phyloP scores from a whole-genome alignment of 495 filamentous ascomycete species.

The Echria macrotheca region DNA sequence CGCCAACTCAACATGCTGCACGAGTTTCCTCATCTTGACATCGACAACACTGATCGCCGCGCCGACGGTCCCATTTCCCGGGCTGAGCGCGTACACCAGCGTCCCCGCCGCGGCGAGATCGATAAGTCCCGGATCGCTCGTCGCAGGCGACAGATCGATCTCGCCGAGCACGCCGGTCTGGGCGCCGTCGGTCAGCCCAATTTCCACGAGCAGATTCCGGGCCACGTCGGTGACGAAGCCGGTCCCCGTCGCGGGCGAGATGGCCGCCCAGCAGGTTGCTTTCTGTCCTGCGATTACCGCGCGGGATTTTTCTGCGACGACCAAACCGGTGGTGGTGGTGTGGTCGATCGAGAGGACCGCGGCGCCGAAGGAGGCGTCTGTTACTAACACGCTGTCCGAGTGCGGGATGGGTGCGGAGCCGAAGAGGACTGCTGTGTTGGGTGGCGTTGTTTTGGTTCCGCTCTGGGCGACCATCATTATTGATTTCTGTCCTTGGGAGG shows the following conservation, averaged over 20 bases:
- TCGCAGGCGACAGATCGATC: conserved; percentile 35
- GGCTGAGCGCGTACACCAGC: conserved; percentile 52
- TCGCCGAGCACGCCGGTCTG: conserved; percentile 35
- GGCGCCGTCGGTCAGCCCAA: conserved; percentile 37
- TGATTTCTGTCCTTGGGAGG: conserved; percentile 18
- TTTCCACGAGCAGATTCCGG: conserved; percentile 48
- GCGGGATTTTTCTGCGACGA: too few relatives aligned
- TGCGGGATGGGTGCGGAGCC: conserved; percentile 43
- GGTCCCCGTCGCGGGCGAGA: conserved; percentile 35
- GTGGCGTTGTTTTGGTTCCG: conserved; percentile 30
- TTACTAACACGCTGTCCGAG: conserved; percentile 40
- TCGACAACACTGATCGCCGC: conserved; percentile 44
- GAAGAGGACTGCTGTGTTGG: conserved; percentile 51
- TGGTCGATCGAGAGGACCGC: conserved; percentile 29
- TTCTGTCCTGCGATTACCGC: too few relatives aligned
- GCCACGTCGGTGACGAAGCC: conserved; percentile 52
- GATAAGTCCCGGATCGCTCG: conserved; percentile 47
- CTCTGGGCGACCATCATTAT: conserved; percentile 12
- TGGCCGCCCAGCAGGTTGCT: conserved; percentile 52
- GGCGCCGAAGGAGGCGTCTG: conserved; percentile 52
- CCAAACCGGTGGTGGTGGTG: conserved; percentile 14
- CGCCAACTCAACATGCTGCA: conserved; percentile 36
- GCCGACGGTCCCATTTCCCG: conserved; percentile 42
- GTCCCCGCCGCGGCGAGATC: conserved; percentile 46
- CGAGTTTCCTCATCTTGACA: conserved; percentile 19